These are phyloP conservation scores for Camellia sinensis DNA, from an alignment of 148 eudicot genomes.

Conservation along the genomic window DNA sequence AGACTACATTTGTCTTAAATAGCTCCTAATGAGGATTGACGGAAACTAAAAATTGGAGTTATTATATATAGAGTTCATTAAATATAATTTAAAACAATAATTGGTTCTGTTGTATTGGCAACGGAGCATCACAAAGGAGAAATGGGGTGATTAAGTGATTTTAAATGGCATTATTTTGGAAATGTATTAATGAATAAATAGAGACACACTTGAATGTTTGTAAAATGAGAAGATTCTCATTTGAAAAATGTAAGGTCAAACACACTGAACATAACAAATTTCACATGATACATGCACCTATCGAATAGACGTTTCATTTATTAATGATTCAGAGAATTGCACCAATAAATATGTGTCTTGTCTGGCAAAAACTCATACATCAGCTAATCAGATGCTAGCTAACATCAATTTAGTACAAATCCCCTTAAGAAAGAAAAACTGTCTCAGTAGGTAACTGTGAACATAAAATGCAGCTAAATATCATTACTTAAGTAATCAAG, in stretches of 20 bases:
- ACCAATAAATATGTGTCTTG: neutral
- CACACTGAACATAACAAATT: neutral
- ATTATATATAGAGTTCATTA: neutral
- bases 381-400: neutral
- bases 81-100: neutral
- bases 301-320: neutral
- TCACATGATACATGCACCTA: neutral
- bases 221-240: neutral
- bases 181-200: neutral
- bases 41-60: neutral
- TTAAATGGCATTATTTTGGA: neutral
- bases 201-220: neutral
- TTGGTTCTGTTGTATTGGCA: neutral
- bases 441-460: neutral
- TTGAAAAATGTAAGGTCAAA: neutral
- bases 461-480: neutral
- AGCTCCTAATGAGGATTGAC: neutral
- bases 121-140: slow-evolving; percentile 3
- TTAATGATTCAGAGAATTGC: slow-evolving; percentile 1
- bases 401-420: neutral
- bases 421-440: neutral
- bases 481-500: neutral
- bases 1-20: neutral
- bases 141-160: neutral
- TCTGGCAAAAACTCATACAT: neutral